Evolutionary conservation across 495 filamentous ascomycete species (phyloP).

Genomic region (Darksidea phi): DNA sequence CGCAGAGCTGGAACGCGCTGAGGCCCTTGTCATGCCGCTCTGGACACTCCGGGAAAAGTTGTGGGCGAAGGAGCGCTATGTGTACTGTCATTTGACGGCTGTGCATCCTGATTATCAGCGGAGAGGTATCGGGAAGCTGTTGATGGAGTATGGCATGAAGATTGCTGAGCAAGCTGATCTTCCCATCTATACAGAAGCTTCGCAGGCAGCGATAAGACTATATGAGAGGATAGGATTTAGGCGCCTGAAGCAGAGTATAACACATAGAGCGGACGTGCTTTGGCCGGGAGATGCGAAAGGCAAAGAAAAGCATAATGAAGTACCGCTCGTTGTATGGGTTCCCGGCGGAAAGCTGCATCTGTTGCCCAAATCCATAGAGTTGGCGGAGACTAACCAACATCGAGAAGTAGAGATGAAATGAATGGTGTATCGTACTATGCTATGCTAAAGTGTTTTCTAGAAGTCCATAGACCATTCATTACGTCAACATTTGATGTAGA

Average conservation of each 20-base stretch:
- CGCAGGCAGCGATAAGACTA: background rate
- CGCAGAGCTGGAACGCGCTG: constrained; percentile 38
- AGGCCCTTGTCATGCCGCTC: constrained; percentile 35
- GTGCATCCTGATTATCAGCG: constrained; percentile 31
- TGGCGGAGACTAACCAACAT: background rate
- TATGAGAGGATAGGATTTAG: constrained; percentile 1
- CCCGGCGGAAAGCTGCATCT: background rate
- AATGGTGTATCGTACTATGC: background rate
- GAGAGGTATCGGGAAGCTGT: constrained; percentile 1
- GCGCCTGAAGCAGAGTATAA: background rate
- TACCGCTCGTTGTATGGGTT: background rate
- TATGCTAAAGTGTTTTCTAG: background rate
- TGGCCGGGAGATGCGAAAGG: background rate
- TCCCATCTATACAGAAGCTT: background rate
- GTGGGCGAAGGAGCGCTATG: background rate
- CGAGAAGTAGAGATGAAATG: background rate
- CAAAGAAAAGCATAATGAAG: background rate
- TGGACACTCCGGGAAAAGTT: constrained; percentile 42
- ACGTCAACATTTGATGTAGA: constrained; percentile 28
- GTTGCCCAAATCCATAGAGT: background rate
- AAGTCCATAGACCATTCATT: background rate
- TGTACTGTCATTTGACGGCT: constrained; percentile 39
- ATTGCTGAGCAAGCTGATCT: constrained; percentile 1
- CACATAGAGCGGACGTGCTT: background rate
- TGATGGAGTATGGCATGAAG: background rate